A percentile compares a stretch with the other conserved stretches of the same genome.
These are phyloP conservation scores for Lathyrus tuberosus DNA, from an alignment of 306 rosid species.

Conservation along the genomic window DNA sequence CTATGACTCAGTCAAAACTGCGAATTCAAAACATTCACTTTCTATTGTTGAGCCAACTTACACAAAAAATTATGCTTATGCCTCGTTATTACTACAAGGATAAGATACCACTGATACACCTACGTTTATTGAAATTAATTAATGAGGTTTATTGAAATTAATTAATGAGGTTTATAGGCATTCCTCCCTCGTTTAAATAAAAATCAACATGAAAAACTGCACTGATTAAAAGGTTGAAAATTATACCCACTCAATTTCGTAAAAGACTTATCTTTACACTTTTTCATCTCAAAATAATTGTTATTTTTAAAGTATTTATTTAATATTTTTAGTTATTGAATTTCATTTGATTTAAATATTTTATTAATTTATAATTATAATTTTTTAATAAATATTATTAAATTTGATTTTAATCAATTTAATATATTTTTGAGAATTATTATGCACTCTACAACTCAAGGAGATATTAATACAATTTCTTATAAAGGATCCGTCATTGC, in stretches of 20 bases:
- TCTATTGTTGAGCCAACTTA: conserved; percentile 25
- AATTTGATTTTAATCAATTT: too few species aligned
- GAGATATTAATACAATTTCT: neutral
- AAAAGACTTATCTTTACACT: too few species aligned
- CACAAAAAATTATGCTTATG: conserved; percentile 32
- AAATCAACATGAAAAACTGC: conserved; percentile 8
- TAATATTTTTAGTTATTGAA: too few species aligned
- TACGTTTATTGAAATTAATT: neutral
- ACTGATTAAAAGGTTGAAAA: neutral
- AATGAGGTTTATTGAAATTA: neutral
- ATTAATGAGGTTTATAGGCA: conserved; percentile 2
- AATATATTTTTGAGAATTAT: too few species aligned
- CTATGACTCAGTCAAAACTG: too few species aligned
- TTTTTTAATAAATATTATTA: too few species aligned
- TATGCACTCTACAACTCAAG: too few species aligned
- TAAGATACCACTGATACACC: neutral
- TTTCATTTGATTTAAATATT: too few species aligned
- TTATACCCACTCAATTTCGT: neutral
- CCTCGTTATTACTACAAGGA: neutral
- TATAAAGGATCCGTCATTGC: conserved; percentile 17
- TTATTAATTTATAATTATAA: too few species aligned
- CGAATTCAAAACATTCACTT: neutral
- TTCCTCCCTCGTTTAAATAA: conserved; percentile 23
- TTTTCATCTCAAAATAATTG: too few species aligned
- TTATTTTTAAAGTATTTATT: too few species aligned